phyloP scores from a whole-genome alignment of 2,329 filamentous ascomycete species.

The Tolypocladium album region DNA sequence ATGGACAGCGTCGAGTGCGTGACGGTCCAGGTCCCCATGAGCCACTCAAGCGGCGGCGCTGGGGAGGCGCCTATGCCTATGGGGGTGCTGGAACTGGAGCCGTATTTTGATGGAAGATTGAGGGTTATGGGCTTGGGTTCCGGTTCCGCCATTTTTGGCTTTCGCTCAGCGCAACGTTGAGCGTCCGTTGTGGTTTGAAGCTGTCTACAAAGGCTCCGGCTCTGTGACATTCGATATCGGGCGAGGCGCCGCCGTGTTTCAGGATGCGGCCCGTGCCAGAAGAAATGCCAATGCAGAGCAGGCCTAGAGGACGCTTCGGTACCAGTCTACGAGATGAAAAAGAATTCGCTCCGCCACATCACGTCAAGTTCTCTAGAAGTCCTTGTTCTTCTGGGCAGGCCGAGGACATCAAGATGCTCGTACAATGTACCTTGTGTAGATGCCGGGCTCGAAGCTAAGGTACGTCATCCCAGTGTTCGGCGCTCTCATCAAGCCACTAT shows the following conservation, averaged over 20 bases:
- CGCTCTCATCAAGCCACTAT: constrained; percentile 72
- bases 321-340: background rate
- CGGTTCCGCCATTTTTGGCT: constrained; percentile 4
- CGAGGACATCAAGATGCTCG: background rate
- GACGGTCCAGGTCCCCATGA: constrained; percentile 59
- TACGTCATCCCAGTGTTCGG: constrained; percentile 63
- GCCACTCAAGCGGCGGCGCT: constrained; percentile 44
- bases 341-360: background rate
- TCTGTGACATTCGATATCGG: background rate
- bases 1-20: constrained; percentile 68
- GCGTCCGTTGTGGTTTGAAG: background rate
- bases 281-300: background rate
- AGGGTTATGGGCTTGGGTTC: constrained; percentile 13
- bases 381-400: no score
- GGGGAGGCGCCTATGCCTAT: constrained; percentile 16
- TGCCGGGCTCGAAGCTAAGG: constrained; percentile 57
- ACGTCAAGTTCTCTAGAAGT: background rate
- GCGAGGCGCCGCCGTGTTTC: background rate
- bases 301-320: background rate
- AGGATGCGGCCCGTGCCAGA: background rate
- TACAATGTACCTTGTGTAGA: no score
- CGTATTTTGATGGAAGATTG: constrained; percentile 37
- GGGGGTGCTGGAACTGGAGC: constrained; percentile 11
- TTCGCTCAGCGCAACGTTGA: background rate
- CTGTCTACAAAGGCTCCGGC: background rate